Conservation (phyloP, 106 monocot species). For the Vanilla planifolia region DNA sequence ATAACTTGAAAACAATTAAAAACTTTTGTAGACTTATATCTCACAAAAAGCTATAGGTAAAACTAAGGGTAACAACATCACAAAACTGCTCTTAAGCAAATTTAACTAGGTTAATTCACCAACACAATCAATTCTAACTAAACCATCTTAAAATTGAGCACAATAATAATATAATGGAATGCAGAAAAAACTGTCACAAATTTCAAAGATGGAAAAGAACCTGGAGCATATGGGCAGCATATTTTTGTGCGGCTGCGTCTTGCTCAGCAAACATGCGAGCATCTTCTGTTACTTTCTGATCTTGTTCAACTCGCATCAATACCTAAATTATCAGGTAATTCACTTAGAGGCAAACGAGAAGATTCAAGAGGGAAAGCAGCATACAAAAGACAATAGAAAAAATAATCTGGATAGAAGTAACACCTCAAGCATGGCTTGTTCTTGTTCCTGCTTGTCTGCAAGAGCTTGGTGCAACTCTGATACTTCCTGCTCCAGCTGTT, state of each 20-base stretch:
- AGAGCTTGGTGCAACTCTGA: constrained; percentile 56
- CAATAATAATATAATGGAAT: too few species aligned
- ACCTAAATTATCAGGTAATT: constrained; percentile 30
- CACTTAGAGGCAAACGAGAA: neutral
- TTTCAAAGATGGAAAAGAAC: constrained; percentile 28
- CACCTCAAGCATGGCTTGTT: constrained; percentile 83
- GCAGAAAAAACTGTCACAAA: too few species aligned
- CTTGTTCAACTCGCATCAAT: constrained; percentile 90
- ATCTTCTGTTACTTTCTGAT: constrained; percentile 84
- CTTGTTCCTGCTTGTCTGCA: constrained; percentile 86
- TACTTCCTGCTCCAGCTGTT: constrained; percentile 70
- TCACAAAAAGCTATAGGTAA: too few species aligned
- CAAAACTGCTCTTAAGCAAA: too few species aligned
- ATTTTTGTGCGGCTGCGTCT: constrained; percentile 73
- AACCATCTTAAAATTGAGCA: too few species aligned
- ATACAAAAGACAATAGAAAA: neutral
- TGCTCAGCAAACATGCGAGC: constrained; percentile 79
- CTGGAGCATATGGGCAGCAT: constrained; percentile 63
- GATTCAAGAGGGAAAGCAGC: neutral
- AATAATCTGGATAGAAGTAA: neutral
- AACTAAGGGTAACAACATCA: too few species aligned
- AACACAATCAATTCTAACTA: too few species aligned
- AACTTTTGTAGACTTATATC: too few species aligned
- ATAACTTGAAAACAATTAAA: too few species aligned
- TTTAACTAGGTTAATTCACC: too few species aligned